These are phyloP conservation scores for Tuber aestivum DNA, from an alignment of 495 filamentous ascomycete species.

Conservation along the genomic window DNA sequence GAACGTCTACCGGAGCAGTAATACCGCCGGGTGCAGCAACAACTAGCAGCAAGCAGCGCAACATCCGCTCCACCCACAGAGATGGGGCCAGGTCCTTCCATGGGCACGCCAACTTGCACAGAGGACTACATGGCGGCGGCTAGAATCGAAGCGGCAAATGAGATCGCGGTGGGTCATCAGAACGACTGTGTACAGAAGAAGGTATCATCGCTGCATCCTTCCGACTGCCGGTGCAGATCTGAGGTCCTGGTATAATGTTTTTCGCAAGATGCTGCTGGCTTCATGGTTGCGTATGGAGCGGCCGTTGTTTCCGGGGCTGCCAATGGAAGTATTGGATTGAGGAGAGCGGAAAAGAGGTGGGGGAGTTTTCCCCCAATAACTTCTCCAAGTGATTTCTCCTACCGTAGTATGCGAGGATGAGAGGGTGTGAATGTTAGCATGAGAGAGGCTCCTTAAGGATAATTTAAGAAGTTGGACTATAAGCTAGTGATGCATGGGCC, in stretches of 20 bases:
- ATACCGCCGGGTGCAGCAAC: too few relatives aligned
- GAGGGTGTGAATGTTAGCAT: background rate
- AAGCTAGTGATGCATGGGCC: background rate
- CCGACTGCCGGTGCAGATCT: background rate
- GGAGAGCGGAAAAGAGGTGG: background rate
- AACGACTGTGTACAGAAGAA: background rate
- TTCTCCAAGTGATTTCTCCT: background rate
- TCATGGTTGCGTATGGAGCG: slow-evolving; percentile 14
- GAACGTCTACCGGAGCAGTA: too few relatives aligned
- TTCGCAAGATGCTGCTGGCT: slow-evolving; percentile 2
- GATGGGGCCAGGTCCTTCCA: background rate
- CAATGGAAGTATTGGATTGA: background rate
- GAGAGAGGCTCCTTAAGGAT: background rate
- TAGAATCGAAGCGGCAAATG: slow-evolving; percentile 12
- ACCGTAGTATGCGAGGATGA: background rate
- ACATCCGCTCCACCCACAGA: background rate
- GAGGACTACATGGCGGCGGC: background rate
- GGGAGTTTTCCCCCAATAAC: background rate
- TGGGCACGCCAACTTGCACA: background rate
- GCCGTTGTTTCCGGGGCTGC: background rate
- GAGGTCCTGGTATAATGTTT: background rate
- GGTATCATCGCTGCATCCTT: background rate
- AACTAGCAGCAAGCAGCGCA: background rate
- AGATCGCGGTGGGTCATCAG: slow-evolving; percentile 11
- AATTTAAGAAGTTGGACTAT: background rate